phyloP scores from a whole-genome alignment of 2,329 filamentous ascomycete genomes.

The Trichoderma semiorbis region DNA sequence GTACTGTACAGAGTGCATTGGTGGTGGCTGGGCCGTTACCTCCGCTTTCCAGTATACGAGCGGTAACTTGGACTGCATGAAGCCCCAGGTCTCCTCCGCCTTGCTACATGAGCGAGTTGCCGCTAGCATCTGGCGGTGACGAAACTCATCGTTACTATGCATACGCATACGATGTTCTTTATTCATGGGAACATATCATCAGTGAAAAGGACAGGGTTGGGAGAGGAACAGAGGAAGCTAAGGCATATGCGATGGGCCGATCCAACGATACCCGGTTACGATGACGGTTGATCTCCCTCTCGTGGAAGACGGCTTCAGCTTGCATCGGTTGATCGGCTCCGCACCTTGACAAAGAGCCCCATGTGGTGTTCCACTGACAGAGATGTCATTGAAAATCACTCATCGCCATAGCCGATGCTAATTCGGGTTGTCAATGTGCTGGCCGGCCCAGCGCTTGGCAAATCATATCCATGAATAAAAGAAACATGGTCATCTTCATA shows the following conservation, averaged over 20 bases:
- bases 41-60: background rate
- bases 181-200: background rate
- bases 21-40: background rate
- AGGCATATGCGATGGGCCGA: background rate
- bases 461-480: background rate
- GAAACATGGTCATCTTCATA: background rate
- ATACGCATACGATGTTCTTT: background rate
- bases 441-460: background rate
- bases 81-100: background rate
- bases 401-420: background rate
- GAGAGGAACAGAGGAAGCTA: background rate
- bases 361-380: background rate
- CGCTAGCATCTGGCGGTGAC: constrained; percentile 14
- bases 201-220: background rate
- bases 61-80: background rate
- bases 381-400: background rate
- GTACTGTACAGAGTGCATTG: background rate
- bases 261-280: background rate
- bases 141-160: background rate
- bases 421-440: background rate
- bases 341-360: background rate
- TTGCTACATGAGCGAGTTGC: background rate
- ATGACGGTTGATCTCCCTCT: background rate
- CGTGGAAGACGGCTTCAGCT: background rate
- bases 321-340: background rate